Evolutionary conservation across 306 rosid genomes (phyloP), one percentile per base, ranked within the genome.

Genomic region (Malus orientalis): DNA sequence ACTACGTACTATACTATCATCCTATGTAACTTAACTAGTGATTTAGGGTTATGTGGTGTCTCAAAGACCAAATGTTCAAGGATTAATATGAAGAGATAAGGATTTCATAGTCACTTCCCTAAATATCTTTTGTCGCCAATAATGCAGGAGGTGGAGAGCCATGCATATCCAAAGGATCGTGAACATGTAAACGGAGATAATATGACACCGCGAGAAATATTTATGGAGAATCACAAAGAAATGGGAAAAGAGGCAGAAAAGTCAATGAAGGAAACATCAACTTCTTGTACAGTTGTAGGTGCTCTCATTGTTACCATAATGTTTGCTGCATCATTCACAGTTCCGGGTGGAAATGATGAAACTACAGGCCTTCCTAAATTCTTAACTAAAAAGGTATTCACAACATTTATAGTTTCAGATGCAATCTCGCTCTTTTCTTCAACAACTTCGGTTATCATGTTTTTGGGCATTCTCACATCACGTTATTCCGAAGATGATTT

Each of bases 241-340:
- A 30, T 88, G 59, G n/a, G 58, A 0, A 58, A 70, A 4, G 78
- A 72, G 1, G 91, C 78, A 13, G 88, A 83, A 69, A 38, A 54
- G 1, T 85, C 89, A 86, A 89, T 87, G 86, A 67, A 81, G 42
- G 3, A 75, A 68, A 89, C 89, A 8, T 74, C 91, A 4, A 69
- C 61, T 2, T 85, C 86, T 73, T 86, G 85, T 19, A 87, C 87
- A 83, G 38, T 85, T 5, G 87, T 83, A 36, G 72, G 89, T 9
- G 78, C 93, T 1, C 70, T 89, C 2, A 86, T 86, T 0, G 62
- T 87, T 0, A 86, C 90, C 0, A 86, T 83, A 8, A 87, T 85
- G n/a, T 83, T 89, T 40, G 23, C 90, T 49, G 86, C 89, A 4
- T 79, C 86, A 33, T 76, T 85, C 63, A 85, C 74, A 0, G 27